A percentile compares a stretch with the other conserved stretches of the same genome.
These are phyloP conservation scores for Serendipita indica DNA, from an alignment of 768 basidiomycete genomes.

Conservation along the genomic window DNA sequence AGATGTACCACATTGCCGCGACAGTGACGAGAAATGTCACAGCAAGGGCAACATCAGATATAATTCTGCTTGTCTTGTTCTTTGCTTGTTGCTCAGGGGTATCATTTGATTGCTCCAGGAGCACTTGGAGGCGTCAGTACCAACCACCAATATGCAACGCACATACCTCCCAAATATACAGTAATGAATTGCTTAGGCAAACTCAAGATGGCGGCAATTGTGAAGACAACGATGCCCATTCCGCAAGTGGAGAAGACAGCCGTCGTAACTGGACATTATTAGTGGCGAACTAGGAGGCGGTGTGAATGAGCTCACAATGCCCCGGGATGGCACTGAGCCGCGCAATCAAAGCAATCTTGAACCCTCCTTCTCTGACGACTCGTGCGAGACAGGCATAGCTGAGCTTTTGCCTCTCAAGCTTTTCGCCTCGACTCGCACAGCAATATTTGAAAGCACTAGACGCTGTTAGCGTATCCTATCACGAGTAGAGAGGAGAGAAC, in stretches of 20 bases:
- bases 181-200: constrained; percentile 85
- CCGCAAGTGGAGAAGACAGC: constrained; percentile 82
- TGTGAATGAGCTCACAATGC: constrained; percentile 42
- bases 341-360: constrained; percentile 64
- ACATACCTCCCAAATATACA: constrained; percentile 80
- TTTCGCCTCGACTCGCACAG: constrained; percentile 59
- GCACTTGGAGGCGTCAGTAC: constrained; percentile 14
- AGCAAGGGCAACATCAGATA: constrained; percentile 53
- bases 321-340: constrained; percentile 74
- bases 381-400: constrained; percentile 35
- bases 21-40: constrained; percentile 59
- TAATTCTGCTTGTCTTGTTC: constrained; percentile 39
- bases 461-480: neutral
- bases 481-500: constrained; percentile 19
- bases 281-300: neutral
- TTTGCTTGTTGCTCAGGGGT: constrained; percentile 18
- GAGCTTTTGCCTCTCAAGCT: constrained; percentile 34
- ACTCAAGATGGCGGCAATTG: constrained; percentile 64
- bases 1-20: constrained; percentile 74
- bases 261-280: constrained; percentile 48
- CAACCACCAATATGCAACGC: constrained; percentile 19
- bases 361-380: constrained; percentile 75
- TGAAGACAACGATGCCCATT: constrained; percentile 65
- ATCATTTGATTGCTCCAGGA: constrained; percentile 18
- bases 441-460: constrained; percentile 69